Conservation (phyloP, 2,329 filamentous ascomycete species). For the Coniosporium tulheliwenetii region DNA sequence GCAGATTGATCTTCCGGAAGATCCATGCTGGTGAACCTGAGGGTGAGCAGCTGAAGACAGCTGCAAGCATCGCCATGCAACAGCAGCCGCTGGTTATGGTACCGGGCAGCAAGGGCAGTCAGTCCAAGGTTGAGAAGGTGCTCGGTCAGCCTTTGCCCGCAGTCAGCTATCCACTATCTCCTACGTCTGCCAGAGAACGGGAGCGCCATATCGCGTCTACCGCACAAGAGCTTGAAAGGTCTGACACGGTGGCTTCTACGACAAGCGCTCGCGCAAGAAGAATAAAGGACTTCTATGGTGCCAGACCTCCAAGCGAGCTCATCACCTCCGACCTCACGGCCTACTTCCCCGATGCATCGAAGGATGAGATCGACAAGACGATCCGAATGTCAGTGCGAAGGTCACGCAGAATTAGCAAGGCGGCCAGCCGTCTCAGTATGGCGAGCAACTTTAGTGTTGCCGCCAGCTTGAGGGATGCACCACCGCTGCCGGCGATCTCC, state of each 20-base stretch:
- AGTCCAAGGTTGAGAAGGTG: conserved; percentile 76
- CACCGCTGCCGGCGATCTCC: conserved; percentile 87
- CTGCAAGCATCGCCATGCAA: conserved; percentile 77
- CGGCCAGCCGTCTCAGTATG: conserved; percentile 84
- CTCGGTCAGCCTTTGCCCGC: conserved; percentile 78
- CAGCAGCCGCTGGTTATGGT: conserved; percentile 51
- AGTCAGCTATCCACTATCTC: conserved; percentile 75
- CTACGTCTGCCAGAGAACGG: conserved; percentile 50
- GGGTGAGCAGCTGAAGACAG: conserved; percentile 68
- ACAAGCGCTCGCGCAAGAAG: conserved; percentile 30
- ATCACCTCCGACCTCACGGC: conserved; percentile 93
- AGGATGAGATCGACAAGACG: conserved; percentile 89
- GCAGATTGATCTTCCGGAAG: conserved; percentile 77
- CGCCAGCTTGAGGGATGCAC: conserved; percentile 82
- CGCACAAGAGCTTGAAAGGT: conserved; percentile 15
- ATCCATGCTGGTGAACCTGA: conserved; percentile 88
- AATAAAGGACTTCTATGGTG: conserved; percentile 73
- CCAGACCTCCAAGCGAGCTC: conserved; percentile 86
- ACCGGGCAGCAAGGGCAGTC: conserved; percentile 57
- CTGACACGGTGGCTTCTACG: conserved; percentile 16
- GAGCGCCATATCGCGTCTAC: conserved; percentile 46
- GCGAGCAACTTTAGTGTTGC: conserved; percentile 88
- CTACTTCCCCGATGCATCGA: conserved; percentile 91
- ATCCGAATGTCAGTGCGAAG: conserved; percentile 83
- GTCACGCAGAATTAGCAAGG: conserved; percentile 79